Conservation (phyloP, 2,329 filamentous ascomycete genomes). For the Hyphodiscus sp. region DNA sequence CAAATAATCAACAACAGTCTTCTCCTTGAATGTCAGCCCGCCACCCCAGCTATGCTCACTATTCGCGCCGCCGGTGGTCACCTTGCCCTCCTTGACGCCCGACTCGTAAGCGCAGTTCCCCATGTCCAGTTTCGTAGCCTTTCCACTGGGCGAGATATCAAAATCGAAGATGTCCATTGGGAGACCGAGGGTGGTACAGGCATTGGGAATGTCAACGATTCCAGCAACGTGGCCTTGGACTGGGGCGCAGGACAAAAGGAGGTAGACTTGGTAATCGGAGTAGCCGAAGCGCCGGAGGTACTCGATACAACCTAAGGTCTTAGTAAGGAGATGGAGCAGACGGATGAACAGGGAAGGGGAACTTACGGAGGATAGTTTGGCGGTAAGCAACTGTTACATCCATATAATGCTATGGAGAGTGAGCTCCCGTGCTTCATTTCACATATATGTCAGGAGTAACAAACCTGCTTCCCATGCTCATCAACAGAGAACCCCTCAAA, state of each 20-base stretch:
- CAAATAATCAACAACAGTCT: background rate
- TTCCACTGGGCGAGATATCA: constrained; percentile 65
- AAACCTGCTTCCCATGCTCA: constrained; percentile 69
- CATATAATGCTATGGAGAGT: constrained; percentile 32
- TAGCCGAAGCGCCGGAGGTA: constrained; percentile 71
- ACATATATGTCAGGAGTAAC: background rate
- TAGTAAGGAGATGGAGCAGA: background rate
- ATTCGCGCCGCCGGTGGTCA: constrained; percentile 39
- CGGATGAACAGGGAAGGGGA: background rate
- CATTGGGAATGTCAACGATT: constrained; percentile 86
- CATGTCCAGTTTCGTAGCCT: constrained; percentile 58
- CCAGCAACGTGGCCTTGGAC: constrained; percentile 85
- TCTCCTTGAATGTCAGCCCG: constrained; percentile 42
- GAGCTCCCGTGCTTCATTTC: background rate
- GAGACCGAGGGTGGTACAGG: constrained; percentile 79
- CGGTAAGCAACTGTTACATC: constrained; percentile 23
- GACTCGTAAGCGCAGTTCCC: constrained; percentile 62
- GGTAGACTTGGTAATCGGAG: constrained; percentile 71
- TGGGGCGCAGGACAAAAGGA: constrained; percentile 78
- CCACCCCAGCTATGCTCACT: constrained; percentile 45
- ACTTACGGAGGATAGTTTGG: constrained; percentile 39
- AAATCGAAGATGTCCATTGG: constrained; percentile 96
- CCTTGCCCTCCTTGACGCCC: constrained; percentile 38
- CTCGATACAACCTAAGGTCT: constrained; percentile 57
- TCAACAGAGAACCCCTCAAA: constrained; percentile 91